A percentile compares a stretch with the other conserved stretches of the same genome.
These are phyloP conservation scores for Fusarium penzigii DNA, from an alignment of 2,329 filamentous ascomycete species.

Conservation along the genomic window DNA sequence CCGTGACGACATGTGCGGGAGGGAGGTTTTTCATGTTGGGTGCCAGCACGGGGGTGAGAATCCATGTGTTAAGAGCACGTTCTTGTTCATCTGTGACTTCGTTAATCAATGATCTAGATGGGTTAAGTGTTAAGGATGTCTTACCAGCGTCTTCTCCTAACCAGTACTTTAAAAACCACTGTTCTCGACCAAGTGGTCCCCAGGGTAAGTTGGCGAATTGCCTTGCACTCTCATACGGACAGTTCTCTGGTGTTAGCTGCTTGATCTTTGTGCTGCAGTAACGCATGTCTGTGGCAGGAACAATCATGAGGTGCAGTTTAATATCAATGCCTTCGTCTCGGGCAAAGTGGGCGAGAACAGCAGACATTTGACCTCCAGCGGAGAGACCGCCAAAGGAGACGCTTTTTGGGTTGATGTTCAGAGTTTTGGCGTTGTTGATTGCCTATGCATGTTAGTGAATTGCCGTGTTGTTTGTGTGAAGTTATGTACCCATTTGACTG, in stretches of 20 bases:
- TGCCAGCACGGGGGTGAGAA: slow-evolving; percentile 27
- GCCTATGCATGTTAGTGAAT: slow-evolving; percentile 1
- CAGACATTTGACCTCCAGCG: slow-evolving; percentile 30
- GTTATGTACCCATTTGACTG: slow-evolving; percentile 30
- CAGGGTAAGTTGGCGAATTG: slow-evolving; percentile 27
- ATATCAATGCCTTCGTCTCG: slow-evolving; percentile 32
- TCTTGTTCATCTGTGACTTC: slow-evolving; percentile 10
- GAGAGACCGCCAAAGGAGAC: slow-evolving; percentile 28
- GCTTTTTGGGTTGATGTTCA: slow-evolving; percentile 19
- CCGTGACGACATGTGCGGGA: slow-evolving; percentile 35
- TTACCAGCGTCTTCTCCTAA: slow-evolving; percentile 29
- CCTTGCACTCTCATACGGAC: slow-evolving; percentile 29
- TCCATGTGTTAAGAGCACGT: slow-evolving; percentile 10
- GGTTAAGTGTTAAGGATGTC: not conserved
- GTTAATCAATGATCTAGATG: not conserved
- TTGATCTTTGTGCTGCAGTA: slow-evolving; percentile 25
- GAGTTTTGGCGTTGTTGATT: slow-evolving; percentile 4
- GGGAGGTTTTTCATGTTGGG: slow-evolving; percentile 29
- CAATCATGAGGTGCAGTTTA: slow-evolving; percentile 33
- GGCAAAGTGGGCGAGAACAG: slow-evolving; percentile 36
- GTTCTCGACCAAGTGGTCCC: slow-evolving; percentile 31
- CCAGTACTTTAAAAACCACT: slow-evolving; percentile 35
- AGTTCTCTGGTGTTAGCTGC: slow-evolving; percentile 15
- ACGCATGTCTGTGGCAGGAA: slow-evolving; percentile 35
- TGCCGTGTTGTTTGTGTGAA: not conserved